Evolutionary conservation across 352 stramenopile genomes (phyloP), one percentile per base, ranked within the genome.

Genomic region (Phytopythium aichiense): DNA sequence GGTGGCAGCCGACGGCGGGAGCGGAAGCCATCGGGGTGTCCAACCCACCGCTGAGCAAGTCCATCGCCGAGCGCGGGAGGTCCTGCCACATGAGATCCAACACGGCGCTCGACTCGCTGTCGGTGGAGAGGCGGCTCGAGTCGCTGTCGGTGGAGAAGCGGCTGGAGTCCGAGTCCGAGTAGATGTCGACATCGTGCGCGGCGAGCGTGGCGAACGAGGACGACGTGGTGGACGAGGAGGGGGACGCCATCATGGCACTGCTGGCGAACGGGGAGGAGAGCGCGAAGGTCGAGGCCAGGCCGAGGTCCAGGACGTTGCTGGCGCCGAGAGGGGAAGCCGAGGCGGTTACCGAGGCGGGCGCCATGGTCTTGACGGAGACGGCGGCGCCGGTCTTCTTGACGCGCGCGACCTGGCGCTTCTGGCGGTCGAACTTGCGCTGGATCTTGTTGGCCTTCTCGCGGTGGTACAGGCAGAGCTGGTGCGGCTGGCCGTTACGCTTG

Each of bases 401-500:
- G 58, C 84, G 84, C 33, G 80, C 76, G 16, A 84, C 76, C 51
- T 92, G 81, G 56, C 86, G 86, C 76, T 95, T 95, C 69, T 95
- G 84, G 52, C 87, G 83, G 64, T 95, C 84, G 60, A 94, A 93
- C 72, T 93, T 93, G 73, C 87, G 84, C 69, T 95, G 87, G 68
- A 92, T 95, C 72, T 89, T 81, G 75, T 95, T 95, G 68, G 87
- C 87, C 74, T 95, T 95, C 72, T 94, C 83, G 35, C 87, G 84
- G 66, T 95, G 87, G 72, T 90, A 92, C 53, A 91, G 68, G 56
- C 87, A 95, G n/a, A 95, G 71, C 66, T 94, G 85, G 67, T 95
- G 87, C 56, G 78, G 82, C 70, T 92, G 79, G 61, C 87, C 87
- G 58, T 95, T 93, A 72, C 84, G 84, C 63, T 95, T 95, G 66